Conservation (phyloP, 2,329 filamentous ascomycete species). For the Pseudodiploospora longispora region DNA sequence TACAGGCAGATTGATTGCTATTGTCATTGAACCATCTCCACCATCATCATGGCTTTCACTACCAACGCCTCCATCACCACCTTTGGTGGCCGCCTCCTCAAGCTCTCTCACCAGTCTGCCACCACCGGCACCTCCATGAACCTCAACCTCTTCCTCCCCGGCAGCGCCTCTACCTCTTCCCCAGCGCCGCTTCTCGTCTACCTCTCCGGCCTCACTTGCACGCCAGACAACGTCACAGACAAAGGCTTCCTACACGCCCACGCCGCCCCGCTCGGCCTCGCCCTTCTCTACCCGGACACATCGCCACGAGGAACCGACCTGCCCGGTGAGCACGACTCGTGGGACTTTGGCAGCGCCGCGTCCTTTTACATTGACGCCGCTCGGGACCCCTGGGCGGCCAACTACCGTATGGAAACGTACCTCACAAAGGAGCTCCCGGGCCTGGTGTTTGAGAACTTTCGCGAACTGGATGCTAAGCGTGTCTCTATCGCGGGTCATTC, state of each 20-base stretch:
- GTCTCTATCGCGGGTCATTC: conserved; percentile 88
- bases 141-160: conserved; percentile 86
- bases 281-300: conserved; percentile 92
- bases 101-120: conserved; percentile 77
- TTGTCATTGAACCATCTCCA: conserved; percentile 1
- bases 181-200: conserved; percentile 81
- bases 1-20: too few species aligned
- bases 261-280: conserved; percentile 73
- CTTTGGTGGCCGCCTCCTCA: conserved; percentile 91
- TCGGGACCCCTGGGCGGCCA: conserved; percentile 59
- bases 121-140: conserved; percentile 82
- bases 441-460: conserved; percentile 64
- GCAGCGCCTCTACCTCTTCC: conserved; percentile 46
- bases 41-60: conserved; percentile 66
- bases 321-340: conserved; percentile 76
- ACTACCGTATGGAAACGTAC: conserved; percentile 95
- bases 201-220: conserved; percentile 90
- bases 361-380: conserved; percentile 93
- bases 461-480: conserved; percentile 57
- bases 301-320: conserved; percentile 78
- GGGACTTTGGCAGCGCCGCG: conserved; percentile 86
- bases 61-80: conserved; percentile 82
- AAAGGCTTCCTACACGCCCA: conserved; percentile 87
- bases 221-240: conserved; percentile 74
- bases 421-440: conserved; percentile 80